Conservation (phyloP, 2,329 filamentous ascomycete species). For the Aspergillus sclerotialis region DNA sequence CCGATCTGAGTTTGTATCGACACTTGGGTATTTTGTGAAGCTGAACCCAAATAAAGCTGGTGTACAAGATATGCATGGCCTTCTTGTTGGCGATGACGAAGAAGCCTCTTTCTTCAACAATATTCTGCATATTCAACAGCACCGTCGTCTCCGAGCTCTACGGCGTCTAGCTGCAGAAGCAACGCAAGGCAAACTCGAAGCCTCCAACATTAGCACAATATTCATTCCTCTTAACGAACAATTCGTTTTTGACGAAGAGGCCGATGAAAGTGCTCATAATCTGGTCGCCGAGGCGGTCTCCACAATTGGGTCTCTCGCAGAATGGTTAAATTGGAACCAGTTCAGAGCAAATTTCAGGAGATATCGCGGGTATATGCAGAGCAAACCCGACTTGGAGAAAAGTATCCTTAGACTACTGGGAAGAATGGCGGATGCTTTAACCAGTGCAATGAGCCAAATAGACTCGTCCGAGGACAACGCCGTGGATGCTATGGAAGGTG, state of each 20-base stretch:
- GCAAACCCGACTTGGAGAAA: constrained; percentile 77
- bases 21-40: constrained; percentile 72
- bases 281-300: constrained; percentile 79
- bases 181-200: constrained; percentile 56
- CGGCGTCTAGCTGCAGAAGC: constrained; percentile 67
- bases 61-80: constrained; percentile 64
- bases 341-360: constrained; percentile 78
- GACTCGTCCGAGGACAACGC: constrained; percentile 10
- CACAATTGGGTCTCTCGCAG: constrained; percentile 67
- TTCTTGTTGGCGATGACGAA: constrained; percentile 67
- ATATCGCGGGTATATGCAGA: constrained; percentile 74
- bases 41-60: constrained; percentile 62
- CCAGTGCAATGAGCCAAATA: constrained; percentile 42
- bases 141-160: constrained; percentile 77
- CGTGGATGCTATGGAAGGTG: constrained; percentile 19
- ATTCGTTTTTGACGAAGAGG: constrained; percentile 78
- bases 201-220: constrained; percentile 74
- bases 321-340: constrained; percentile 80
- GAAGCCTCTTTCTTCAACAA: constrained; percentile 88
- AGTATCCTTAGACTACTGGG: constrained; percentile 75
- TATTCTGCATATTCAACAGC: constrained; percentile 80
- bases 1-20: constrained; percentile 70
- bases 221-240: constrained; percentile 90
- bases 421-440: constrained; percentile 71
- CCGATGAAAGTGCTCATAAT: constrained; percentile 71